Evolutionary conservation across 2,329 filamentous ascomycete genomes (phyloP).

Genomic region (Phaeosphaeria sp.): DNA sequence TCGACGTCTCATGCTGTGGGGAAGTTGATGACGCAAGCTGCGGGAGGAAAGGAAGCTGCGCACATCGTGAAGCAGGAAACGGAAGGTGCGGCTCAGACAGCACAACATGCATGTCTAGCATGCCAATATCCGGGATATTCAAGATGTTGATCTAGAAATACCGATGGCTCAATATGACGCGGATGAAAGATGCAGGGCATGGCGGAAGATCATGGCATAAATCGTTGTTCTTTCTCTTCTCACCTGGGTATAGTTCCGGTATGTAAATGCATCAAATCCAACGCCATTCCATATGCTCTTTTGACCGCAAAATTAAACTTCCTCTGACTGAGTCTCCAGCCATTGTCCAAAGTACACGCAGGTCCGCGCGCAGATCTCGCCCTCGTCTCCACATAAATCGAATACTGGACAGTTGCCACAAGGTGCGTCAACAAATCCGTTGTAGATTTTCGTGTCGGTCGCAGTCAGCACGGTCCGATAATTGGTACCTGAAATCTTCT

Average conservation of each 20-base stretch:
- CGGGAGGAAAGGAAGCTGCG: no score
- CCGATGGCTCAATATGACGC: no score
- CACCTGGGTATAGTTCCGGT: not conserved
- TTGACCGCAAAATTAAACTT: slow-evolving; percentile 15
- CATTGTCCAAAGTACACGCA: slow-evolving; percentile 93
- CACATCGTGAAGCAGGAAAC: no score
- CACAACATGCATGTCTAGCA: no score
- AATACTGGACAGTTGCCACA: slow-evolving; percentile 94
- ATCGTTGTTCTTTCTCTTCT: not conserved
- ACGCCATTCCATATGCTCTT: slow-evolving; percentile 38
- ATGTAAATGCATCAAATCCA: slow-evolving; percentile 18
- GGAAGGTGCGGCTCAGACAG: no score
- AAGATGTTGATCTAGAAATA: no score
- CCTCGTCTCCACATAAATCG: slow-evolving; percentile 87
- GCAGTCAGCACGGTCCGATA: slow-evolving; percentile 56
- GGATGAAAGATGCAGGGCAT: not conserved
- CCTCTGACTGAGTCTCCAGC: slow-evolving; percentile 59
- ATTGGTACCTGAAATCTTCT: slow-evolving; percentile 61
- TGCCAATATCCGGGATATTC: no score
- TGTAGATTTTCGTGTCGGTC: slow-evolving; percentile 60
- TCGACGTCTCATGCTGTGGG: no score
- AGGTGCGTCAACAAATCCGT: slow-evolving; percentile 85
- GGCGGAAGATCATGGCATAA: not conserved
- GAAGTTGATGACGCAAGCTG: no score
- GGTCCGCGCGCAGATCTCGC: slow-evolving; percentile 85